phyloP scores from a whole-genome alignment of 2,329 filamentous ascomycete species.

The Beauveria brongniartii region DNA sequence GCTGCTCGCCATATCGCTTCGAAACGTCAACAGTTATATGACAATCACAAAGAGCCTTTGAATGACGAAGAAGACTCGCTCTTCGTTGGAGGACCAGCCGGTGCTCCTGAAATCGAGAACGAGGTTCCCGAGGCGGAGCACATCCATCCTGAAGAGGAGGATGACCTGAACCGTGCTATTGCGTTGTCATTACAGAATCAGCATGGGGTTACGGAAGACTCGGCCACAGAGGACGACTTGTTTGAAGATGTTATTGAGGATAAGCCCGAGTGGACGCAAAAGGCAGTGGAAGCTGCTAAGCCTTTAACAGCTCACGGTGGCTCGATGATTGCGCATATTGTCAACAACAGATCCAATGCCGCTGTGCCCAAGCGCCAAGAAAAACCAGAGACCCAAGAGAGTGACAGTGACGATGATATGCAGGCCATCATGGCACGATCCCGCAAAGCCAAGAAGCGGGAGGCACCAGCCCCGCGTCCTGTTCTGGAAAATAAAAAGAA shows the following conservation, averaged over 20 bases:
- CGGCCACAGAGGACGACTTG: constrained; percentile 31
- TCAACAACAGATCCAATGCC: constrained; percentile 65
- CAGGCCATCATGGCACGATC: constrained; percentile 67
- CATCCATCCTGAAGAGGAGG: constrained; percentile 33
- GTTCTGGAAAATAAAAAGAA: constrained; percentile 48
- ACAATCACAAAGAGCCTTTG: constrained; percentile 12
- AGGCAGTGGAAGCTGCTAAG: constrained; percentile 39
- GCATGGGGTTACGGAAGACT: constrained; percentile 30
- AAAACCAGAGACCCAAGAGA: constrained; percentile 29
- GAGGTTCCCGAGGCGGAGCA: constrained; percentile 29
- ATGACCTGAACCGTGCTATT: constrained; percentile 73
- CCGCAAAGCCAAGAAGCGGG: constrained; percentile 48
- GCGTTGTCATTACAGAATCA: constrained; percentile 72
- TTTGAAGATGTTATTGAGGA: constrained; percentile 40
- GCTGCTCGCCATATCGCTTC: constrained; percentile 19
- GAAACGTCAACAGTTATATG: constrained; percentile 22
- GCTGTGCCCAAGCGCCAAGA: constrained; percentile 38
- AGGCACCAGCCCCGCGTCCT: constrained; percentile 28
- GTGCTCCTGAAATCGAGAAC: constrained; percentile 14
- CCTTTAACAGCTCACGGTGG: constrained; percentile 45
- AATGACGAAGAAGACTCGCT: constrained; percentile 42
- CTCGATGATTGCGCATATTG: constrained; percentile 61
- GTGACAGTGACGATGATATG: constrained; percentile 75
- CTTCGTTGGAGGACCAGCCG: constrained; percentile 29
- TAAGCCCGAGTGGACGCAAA: constrained; percentile 48